Conservation (phyloP, 23 red algal species). For the Gracilaria domingensis region DNA sequence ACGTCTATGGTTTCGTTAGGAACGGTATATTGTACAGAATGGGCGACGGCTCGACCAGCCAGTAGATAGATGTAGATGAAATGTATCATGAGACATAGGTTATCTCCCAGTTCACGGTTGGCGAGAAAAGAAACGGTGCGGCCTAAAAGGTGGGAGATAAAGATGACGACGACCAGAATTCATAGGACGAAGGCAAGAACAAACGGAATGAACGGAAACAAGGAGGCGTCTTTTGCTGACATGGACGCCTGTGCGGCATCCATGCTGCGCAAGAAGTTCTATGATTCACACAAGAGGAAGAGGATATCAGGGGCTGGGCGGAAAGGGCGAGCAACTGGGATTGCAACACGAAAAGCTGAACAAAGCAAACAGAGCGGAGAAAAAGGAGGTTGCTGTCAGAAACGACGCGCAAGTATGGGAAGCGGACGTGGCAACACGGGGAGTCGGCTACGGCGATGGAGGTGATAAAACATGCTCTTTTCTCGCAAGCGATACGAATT, state of each 20-base stretch:
- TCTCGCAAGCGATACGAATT: not conserved
- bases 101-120: slow-evolving; percentile 42
- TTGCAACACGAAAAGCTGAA: too few species aligned
- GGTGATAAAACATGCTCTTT: not conserved
- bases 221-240: slow-evolving; percentile 8
- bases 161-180: slow-evolving; percentile 39
- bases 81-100: slow-evolving; percentile 28
- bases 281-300: not conserved
- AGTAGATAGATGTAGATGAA: slow-evolving; percentile 62
- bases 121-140: slow-evolving; percentile 34
- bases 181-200: slow-evolving; percentile 40
- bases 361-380: not conserved
- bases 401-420: not conserved
- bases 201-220: slow-evolving; percentile 32
- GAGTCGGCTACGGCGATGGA: not conserved
- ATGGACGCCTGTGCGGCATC: slow-evolving; percentile 30
- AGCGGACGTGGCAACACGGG: not conserved
- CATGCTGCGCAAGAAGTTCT: not conserved
- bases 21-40: slow-evolving; percentile 60
- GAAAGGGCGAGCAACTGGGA: not conserved
- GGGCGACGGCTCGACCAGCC: slow-evolving; percentile 55
- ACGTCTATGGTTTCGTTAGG: slow-evolving; percentile 44
- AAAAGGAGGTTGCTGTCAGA: not conserved
- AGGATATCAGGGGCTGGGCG: not conserved
- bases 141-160: slow-evolving; percentile 47